Evolutionary conservation across 345 rosid genomes (phyloP).

Genomic region (Adansonia digitata): DNA sequence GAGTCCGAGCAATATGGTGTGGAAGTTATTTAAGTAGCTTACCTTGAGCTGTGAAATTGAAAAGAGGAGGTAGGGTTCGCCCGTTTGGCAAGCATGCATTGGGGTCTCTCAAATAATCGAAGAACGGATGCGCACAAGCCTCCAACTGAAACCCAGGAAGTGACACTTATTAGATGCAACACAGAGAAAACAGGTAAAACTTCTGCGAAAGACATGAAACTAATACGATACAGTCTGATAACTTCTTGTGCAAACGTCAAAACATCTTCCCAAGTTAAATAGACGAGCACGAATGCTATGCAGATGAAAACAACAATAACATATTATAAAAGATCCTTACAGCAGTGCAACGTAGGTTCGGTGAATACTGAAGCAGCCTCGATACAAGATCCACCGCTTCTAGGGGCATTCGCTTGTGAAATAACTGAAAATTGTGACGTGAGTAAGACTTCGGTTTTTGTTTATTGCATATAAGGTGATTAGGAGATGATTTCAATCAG

Average conservation of each 20-base stretch:
- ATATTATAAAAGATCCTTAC: slow-evolving; percentile 39
- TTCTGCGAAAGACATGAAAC: background rate
- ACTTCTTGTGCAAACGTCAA: background rate
- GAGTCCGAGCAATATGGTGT: too few species aligned
- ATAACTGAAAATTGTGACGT: slow-evolving; percentile 41
- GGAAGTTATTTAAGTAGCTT: background rate
- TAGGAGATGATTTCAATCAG: background rate
- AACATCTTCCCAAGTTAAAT: background rate
- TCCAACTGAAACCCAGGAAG: slow-evolving; percentile 52
- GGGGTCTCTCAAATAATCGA: slow-evolving; percentile 83
- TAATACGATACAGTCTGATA: background rate
- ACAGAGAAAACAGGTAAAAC: background rate
- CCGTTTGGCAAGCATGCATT: slow-evolving; percentile 79
- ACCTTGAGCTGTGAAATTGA: slow-evolving; percentile 96
- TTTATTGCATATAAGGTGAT: background rate
- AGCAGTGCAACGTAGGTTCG: slow-evolving; percentile 68
- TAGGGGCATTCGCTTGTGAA: slow-evolving; percentile 62
- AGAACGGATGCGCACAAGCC: slow-evolving; percentile 97
- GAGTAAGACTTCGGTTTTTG: background rate
- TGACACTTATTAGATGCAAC: background rate
- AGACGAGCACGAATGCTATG: background rate
- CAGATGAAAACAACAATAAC: background rate
- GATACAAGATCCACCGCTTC: slow-evolving; percentile 90
- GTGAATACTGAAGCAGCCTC: slow-evolving; percentile 86
- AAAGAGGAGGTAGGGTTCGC: slow-evolving; percentile 70